These are phyloP conservation scores for Copromyces sp. DNA, from an alignment of 495 filamentous ascomycete species.

Conservation along the genomic window DNA sequence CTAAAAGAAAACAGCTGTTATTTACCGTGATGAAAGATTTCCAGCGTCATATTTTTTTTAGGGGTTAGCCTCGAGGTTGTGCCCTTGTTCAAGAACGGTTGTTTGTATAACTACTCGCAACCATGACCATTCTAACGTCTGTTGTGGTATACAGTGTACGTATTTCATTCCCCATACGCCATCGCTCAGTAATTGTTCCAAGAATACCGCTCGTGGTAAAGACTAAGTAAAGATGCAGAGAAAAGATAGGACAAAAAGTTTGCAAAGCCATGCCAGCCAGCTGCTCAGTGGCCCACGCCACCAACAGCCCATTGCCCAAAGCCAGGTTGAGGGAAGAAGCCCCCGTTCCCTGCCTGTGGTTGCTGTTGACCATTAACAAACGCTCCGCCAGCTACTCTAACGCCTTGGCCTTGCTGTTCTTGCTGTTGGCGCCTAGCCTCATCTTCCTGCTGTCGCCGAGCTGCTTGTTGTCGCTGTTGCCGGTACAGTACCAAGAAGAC, in stretches of 20 bases:
- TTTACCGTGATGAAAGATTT: not conserved
- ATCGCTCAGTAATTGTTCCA: not conserved
- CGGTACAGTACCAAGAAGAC: constrained; percentile 75
- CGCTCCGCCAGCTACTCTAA: constrained; percentile 31
- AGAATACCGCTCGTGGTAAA: not conserved
- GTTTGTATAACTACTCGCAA: not conserved
- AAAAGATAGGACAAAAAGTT: not conserved
- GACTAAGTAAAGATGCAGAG: not conserved
- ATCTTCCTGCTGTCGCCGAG: constrained; percentile 29
- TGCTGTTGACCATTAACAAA: constrained; percentile 1
- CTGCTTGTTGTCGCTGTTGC: constrained; percentile 58
- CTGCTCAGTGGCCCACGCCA: constrained; percentile 58
- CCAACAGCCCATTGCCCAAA: constrained; percentile 66
- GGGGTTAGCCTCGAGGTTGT: not conserved
- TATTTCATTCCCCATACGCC: not conserved
- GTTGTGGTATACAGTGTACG: not conserved
- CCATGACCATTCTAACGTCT: not conserved
- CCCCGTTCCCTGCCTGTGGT: constrained; percentile 40
- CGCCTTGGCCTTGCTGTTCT: constrained; percentile 9
- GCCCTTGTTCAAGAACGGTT: not conserved
- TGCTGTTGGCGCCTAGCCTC: constrained; percentile 23
- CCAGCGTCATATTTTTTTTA: not conserved
- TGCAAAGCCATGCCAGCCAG: not conserved
- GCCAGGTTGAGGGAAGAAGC: constrained; percentile 61
- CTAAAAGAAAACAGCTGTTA: not conserved